Evolutionary conservation across 176 grass and related monocot genomes (phyloP).

Genomic region (Canna indica): DNA sequence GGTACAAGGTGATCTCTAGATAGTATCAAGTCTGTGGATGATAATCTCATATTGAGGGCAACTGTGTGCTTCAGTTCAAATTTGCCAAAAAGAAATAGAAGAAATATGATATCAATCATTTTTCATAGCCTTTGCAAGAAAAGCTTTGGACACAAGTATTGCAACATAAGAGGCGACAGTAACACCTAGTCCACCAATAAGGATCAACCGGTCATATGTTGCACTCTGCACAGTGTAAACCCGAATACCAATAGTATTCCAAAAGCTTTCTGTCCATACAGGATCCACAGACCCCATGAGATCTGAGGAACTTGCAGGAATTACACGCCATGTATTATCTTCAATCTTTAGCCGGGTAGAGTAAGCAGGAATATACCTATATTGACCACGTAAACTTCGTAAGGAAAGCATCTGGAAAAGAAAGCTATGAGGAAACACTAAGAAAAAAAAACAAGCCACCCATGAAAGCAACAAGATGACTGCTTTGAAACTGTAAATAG

Average conservation of each 20-base stretch:
- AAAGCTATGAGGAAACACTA: not conserved
- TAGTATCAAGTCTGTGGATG: not conserved
- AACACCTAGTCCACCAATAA: constrained; percentile 37
- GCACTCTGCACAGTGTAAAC: constrained; percentile 66
- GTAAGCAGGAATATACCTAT: constrained; percentile 83
- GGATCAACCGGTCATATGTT: constrained; percentile 53
- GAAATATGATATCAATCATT: constrained; percentile 33
- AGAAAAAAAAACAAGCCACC: not conserved
- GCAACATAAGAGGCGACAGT: constrained; percentile 50
- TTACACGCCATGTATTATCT: constrained; percentile 51
- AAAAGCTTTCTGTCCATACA: constrained; percentile 92
- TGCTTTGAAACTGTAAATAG: too few species aligned
- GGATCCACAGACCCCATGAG: constrained; percentile 51
- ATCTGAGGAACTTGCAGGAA: constrained; percentile 53
- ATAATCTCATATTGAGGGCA: not conserved
- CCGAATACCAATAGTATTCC: constrained; percentile 75
- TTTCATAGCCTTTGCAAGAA: constrained; percentile 62
- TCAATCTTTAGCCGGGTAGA: constrained; percentile 73
- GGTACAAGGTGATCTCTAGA: not conserved
- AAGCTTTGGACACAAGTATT: constrained; percentile 35
- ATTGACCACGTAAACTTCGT: constrained; percentile 2
- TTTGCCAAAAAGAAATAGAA: not conserved
- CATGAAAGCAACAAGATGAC: not conserved
- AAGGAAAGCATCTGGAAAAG: not conserved
- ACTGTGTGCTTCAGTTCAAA: not conserved